Conservation (phyloP, 257 asterid species). For the Nicotiana otophora region DNA sequence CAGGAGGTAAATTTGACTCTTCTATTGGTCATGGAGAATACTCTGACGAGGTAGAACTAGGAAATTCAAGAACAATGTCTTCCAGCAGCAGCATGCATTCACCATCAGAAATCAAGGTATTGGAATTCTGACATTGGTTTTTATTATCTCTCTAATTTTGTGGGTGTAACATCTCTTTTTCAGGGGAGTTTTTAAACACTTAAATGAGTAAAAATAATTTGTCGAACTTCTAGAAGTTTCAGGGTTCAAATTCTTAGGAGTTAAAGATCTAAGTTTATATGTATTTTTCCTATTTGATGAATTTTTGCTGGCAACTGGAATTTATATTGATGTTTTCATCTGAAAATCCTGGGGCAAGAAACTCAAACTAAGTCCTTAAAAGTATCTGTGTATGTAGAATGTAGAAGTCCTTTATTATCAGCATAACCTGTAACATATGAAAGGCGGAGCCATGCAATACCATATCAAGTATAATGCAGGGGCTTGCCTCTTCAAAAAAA, state of each 20-base stretch:
- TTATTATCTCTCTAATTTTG: not conserved
- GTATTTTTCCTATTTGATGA: not conserved
- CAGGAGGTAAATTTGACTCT: constrained; percentile 29
- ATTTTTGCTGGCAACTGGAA: constrained; percentile 1
- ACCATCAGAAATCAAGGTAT: constrained; percentile 29
- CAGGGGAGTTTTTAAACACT: not conserved
- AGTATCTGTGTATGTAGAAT: not conserved
- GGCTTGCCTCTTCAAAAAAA: not conserved
- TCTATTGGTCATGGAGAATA: constrained; percentile 27
- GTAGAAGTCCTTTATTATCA: not conserved
- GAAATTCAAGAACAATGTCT: constrained; percentile 16
- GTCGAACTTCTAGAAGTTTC: not conserved
- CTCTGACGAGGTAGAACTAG: constrained; percentile 21
- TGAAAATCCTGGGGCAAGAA: not conserved
- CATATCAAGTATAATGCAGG: not conserved
- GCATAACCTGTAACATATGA: constrained; percentile 1
- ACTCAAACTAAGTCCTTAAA: not conserved
- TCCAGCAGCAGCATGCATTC: constrained; percentile 25
- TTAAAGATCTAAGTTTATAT: not conserved
- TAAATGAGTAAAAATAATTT: not conserved
- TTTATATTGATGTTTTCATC: not conserved
- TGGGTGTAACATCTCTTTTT: not conserved
- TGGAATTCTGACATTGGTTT: constrained; percentile 12
- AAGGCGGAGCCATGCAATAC: not conserved
- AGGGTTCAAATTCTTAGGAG: not conserved